Evolutionary conservation across 164 flowering plant genomes (phyloP).

Genomic region (Stephania cephalantha): DNA sequence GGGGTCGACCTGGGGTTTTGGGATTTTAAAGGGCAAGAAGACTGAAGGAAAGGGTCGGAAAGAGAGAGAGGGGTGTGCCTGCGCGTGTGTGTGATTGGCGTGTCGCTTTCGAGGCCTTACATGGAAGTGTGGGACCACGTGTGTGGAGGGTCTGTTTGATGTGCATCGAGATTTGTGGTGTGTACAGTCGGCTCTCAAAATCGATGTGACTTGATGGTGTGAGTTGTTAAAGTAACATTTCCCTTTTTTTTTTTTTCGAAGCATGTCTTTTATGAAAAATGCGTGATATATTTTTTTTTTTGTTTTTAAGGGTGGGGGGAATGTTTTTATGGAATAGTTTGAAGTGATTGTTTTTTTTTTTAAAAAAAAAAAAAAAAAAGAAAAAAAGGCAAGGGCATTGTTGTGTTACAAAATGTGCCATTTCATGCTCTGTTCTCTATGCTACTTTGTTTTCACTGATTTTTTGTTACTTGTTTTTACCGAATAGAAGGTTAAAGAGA

Average conservation of each 20-base stretch:
- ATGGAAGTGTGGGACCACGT: neutral
- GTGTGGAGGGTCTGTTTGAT: neutral
- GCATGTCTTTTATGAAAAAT: too few relatives aligned
- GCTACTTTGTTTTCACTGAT: neutral
- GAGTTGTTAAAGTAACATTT: neutral
- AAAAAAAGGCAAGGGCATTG: too few relatives aligned
- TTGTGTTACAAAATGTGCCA: neutral
- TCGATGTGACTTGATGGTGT: neutral
- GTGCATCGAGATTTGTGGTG: neutral
- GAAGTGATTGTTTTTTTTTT: too few relatives aligned
- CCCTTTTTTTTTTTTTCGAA: neutral
- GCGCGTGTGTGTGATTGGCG: neutral
- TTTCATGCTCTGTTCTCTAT: neutral
- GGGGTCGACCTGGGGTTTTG: too few relatives aligned
- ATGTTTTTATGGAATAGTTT: too few relatives aligned
- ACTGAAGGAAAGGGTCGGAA: neutral
- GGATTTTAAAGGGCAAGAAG: neutral
- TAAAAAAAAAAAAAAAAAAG: too few relatives aligned
- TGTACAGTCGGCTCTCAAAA: neutral
- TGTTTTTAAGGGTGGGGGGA: too few relatives aligned
- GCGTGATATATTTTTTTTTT: too few relatives aligned
- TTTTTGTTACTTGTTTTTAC: neutral
- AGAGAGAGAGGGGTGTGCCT: too few relatives aligned
- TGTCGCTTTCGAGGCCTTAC: slow-evolving; percentile 5
- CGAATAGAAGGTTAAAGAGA: neutral